Percentiles rank a stretch among this genome's conserved stretches.
These are phyloP conservation scores for Starmera stellimalicola DNA, from an alignment of 1,139 yeast genomes.

Conservation along the genomic window DNA sequence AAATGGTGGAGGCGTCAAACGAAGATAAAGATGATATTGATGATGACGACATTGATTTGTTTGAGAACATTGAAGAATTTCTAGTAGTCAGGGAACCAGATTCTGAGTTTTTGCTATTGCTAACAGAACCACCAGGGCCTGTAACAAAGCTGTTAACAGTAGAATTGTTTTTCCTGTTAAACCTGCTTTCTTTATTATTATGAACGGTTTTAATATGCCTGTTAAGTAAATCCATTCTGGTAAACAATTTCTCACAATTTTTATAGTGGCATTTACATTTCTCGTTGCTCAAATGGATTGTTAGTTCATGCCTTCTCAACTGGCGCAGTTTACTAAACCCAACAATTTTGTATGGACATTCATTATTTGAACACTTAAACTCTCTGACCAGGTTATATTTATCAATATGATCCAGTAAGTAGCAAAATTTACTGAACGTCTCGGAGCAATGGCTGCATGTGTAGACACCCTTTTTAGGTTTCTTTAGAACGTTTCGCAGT, in stretches of 20 bases:
- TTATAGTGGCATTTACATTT: slow-evolving; percentile 50
- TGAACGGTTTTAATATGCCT: slow-evolving; percentile 48
- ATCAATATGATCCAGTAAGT: slow-evolving; percentile 31
- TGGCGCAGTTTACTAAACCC: slow-evolving; percentile 36
- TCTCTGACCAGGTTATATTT: slow-evolving; percentile 25
- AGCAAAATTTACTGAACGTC: slow-evolving; percentile 25
- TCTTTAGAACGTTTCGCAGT: slow-evolving; percentile 13
- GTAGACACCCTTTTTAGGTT: slow-evolving; percentile 30
- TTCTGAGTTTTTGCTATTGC: no score
- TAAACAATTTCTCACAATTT: slow-evolving; percentile 61
- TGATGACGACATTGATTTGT: no score
- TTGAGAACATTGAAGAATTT: no score
- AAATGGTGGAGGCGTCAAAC: no score
- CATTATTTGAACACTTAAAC: slow-evolving; percentile 32
- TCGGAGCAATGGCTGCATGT: slow-evolving; percentile 33
- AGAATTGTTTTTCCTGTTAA: slow-evolving; percentile 25
- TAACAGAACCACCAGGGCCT: no score
- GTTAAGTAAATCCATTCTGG: slow-evolving; percentile 50
- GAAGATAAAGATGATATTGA: no score
- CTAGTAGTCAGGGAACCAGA: no score
- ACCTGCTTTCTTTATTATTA: slow-evolving; percentile 32
- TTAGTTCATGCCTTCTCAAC: slow-evolving; percentile 17
- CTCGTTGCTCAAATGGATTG: slow-evolving; percentile 22
- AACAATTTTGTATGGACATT: slow-evolving; percentile 43
- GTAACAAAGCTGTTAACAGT: no score